phyloP scores from a whole-genome alignment of 2,329 filamentous ascomycete genomes.

The Elsinoe ampelina region DNA sequence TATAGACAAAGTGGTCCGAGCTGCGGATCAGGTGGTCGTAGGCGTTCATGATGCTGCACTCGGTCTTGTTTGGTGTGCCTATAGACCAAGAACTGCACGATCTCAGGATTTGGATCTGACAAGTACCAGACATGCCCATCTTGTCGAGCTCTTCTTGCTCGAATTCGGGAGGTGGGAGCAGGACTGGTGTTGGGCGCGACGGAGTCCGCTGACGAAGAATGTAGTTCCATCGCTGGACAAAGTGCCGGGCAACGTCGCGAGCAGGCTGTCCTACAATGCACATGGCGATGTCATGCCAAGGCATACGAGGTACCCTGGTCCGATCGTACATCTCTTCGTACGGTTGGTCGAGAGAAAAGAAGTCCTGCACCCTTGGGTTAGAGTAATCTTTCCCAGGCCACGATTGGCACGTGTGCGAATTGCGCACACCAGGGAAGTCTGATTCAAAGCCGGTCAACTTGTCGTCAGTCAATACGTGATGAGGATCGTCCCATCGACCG shows the following conservation, averaged over 20 bases:
- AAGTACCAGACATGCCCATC: conserved; percentile 83
- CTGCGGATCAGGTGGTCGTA: conserved; percentile 92
- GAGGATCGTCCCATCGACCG: conserved; percentile 92
- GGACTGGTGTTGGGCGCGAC: conserved; percentile 83
- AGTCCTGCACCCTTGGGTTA: conserved; percentile 90
- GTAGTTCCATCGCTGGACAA: conserved; percentile 98
- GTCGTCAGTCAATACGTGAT: conserved; percentile 84
- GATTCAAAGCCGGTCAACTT: conserved; percentile 90
- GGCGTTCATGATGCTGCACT: conserved; percentile 92
- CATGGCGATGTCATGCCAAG: conserved; percentile 98
- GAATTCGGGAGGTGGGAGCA: conserved; percentile 89
- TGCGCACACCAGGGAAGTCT: conserved; percentile 61
- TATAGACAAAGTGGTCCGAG: conserved; percentile 95
- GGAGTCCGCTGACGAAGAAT: conserved; percentile 86
- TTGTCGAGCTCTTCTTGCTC: conserved; percentile 75
- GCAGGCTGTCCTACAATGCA: conserved; percentile 94
- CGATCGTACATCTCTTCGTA: conserved; percentile 99
- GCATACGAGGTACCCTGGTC: conserved; percentile 81
- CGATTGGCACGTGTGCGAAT: conserved; percentile 87
- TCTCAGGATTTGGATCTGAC: conserved; percentile 89
- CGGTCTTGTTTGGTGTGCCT: conserved; percentile 70
- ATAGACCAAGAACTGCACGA: conserved; percentile 89
- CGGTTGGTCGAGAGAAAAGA: conserved; percentile 83
- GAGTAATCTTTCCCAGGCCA: conserved; percentile 99
- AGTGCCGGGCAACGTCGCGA: conserved; percentile 86